phyloP scores from a whole-genome alignment of 2,329 filamentous ascomycete species.

The Aspergillus novofumigatus region DNA sequence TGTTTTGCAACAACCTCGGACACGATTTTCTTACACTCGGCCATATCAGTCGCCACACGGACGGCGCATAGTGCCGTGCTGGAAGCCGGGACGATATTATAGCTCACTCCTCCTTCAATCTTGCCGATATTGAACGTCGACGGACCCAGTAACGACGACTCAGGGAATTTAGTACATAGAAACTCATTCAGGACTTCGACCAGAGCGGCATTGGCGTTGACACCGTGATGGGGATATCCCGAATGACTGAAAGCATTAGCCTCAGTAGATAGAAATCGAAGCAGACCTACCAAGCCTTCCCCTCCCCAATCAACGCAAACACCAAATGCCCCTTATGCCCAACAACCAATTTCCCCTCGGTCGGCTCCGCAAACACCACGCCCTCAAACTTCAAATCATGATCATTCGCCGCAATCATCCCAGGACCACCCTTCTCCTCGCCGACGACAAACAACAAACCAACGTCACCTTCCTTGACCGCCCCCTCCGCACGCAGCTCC shows the following conservation, averaged over 20 bases:
- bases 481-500: constrained; percentile 45
- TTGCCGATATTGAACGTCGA: constrained; percentile 41
- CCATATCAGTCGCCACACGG: constrained; percentile 35
- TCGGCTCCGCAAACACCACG: constrained; percentile 54
- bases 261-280: background rate
- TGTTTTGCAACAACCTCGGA: constrained; percentile 29
- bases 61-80: constrained; percentile 40
- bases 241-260: constrained; percentile 27
- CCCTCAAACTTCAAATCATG: constrained; percentile 43
- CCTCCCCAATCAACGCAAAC: constrained; percentile 28
- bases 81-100: constrained; percentile 38
- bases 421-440: constrained; percentile 53
- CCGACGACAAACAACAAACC: constrained; percentile 61
- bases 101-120: constrained; percentile 36
- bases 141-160: constrained; percentile 36
- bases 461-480: constrained; percentile 48
- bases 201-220: constrained; percentile 27
- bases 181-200: constrained; percentile 29
- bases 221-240: constrained; percentile 36
- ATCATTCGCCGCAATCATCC: constrained; percentile 50
- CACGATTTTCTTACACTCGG: constrained; percentile 31
- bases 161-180: constrained; percentile 23
- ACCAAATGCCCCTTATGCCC: constrained; percentile 50
- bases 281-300: constrained; percentile 12
- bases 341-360: constrained; percentile 50